Conservation (phyloP, 345 rosid genomes). For the Populus pruinosa region DNA sequence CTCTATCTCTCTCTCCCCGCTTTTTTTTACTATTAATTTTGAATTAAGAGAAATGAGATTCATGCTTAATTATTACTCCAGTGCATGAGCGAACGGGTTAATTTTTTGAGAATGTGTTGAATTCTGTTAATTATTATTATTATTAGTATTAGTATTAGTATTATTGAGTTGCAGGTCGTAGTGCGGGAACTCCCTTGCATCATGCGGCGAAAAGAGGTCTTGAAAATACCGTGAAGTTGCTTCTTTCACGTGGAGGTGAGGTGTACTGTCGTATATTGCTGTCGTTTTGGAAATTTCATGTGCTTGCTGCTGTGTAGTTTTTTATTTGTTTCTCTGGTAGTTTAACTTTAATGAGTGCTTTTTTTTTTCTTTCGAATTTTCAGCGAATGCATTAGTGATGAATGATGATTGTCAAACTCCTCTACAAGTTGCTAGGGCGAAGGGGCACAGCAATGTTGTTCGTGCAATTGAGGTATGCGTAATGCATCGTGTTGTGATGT, state of each 20-base stretch:
- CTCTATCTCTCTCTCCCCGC: too few species aligned
- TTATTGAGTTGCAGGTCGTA: slow-evolving; percentile 51
- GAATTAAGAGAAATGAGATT: neutral
- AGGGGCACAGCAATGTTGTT: slow-evolving; percentile 66
- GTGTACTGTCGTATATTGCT: neutral
- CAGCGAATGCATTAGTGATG: slow-evolving; percentile 77
- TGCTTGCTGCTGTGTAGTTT: neutral
- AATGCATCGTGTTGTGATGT: neutral
- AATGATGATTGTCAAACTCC: slow-evolving; percentile 94
- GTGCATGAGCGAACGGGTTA: neutral
- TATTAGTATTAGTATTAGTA: neutral
- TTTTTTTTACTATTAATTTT: neutral
- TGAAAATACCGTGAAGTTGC: slow-evolving; percentile 67
- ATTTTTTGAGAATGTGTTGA: neutral
- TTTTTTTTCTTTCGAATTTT: slow-evolving; percentile 11
- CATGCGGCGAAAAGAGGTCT: slow-evolving; percentile 98
- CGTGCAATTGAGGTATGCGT: slow-evolving; percentile 77
- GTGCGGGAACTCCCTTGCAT: slow-evolving; percentile 88
- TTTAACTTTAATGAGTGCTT: neutral
- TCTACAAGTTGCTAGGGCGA: slow-evolving; percentile 81
- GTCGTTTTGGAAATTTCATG: neutral
- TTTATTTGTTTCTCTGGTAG: neutral
- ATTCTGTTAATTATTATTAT: neutral
- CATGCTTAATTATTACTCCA: neutral
- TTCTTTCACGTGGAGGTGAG: slow-evolving; percentile 77